Percentiles rank a stretch among this genome's conserved stretches.
These are phyloP conservation scores for Wickerhamiella vanderwaltii DNA, from an alignment of 805 yeast genomes.

Conservation along the genomic window DNA sequence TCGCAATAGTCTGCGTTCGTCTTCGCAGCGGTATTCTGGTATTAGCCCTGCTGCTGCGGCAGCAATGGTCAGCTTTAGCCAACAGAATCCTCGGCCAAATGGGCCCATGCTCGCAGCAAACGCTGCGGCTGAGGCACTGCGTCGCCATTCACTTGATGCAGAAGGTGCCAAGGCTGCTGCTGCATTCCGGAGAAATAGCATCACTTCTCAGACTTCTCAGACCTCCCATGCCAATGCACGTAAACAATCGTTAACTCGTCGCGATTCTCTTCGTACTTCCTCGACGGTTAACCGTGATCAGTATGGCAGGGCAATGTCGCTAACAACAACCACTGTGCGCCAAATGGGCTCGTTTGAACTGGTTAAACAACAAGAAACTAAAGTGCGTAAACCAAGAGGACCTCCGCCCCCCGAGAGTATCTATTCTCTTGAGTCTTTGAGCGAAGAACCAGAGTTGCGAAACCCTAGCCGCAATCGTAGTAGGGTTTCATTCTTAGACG, in stretches of 20 bases:
- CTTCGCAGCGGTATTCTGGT: conserved; percentile 8
- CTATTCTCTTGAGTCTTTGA: conserved; percentile 6
- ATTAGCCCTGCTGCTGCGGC: conserved; percentile 35
- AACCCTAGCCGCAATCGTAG: background rate
- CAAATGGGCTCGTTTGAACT: conserved; percentile 29
- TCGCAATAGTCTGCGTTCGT: conserved; percentile 9
- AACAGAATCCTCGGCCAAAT: conserved; percentile 5
- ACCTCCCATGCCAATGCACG: no score
- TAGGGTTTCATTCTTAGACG: conserved; percentile 11
- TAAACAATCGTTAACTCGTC: conserved; percentile 15
- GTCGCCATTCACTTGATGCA: conserved; percentile 26
- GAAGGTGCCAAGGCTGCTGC: conserved; percentile 20
- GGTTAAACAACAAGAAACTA: conserved; percentile 25
- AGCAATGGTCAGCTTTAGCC: conserved; percentile 42
- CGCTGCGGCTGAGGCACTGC: conserved; percentile 30
- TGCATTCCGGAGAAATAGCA: conserved; percentile 14
- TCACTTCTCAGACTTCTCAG: conserved; percentile 14
- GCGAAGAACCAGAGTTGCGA: background rate
- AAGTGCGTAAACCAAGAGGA: conserved; percentile 13
- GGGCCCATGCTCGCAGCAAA: conserved; percentile 18
- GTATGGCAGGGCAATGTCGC: conserved; percentile 26
- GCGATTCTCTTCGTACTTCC: conserved; percentile 22
- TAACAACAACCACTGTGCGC: conserved; percentile 29
- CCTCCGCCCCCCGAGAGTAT: conserved; percentile 4
- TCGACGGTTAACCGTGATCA: conserved; percentile 24